Evolutionary conservation across 257 asterid species (phyloP).

Genomic region (Agastache rugosa): DNA sequence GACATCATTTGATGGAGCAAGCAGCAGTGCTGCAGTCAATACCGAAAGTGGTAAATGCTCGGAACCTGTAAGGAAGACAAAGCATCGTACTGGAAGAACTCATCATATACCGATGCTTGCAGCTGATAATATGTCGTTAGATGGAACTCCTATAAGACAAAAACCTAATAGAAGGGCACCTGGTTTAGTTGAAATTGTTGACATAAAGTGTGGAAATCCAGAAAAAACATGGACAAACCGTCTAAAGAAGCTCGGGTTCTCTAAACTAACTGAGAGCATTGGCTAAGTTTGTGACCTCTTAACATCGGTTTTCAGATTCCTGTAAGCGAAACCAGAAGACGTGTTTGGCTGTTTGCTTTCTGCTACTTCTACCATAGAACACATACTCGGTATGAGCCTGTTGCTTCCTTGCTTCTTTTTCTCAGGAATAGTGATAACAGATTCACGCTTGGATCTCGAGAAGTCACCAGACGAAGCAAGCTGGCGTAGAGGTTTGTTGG

Average conservation of each 20-base stretch:
- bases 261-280: constrained; percentile 62
- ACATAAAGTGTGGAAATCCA: constrained; percentile 72
- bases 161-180: constrained; percentile 55
- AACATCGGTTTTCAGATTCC: constrained; percentile 48
- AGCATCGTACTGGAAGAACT: constrained; percentile 54
- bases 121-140: constrained; percentile 56
- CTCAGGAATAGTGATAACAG: constrained; percentile 33
- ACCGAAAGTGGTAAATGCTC: constrained; percentile 34
- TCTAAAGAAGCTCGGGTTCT: constrained; percentile 67
- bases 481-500: constrained; percentile 44
- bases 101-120: constrained; percentile 71
- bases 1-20: constrained; percentile 51
- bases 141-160: constrained; percentile 66
- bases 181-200: constrained; percentile 65
- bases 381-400: constrained; percentile 63
- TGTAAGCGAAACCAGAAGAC: constrained; percentile 33
- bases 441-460: constrained; percentile 42
- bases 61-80: constrained; percentile 52
- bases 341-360: constrained; percentile 34
- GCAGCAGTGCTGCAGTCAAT: constrained; percentile 50
- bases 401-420: constrained; percentile 60
- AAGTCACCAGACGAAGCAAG: constrained; percentile 32
- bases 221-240: constrained; percentile 67
- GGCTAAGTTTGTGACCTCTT: constrained; percentile 38
- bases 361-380: constrained; percentile 61